Conservation (phyloP, 495 filamentous ascomycete genomes). For the Aspergillus cristatus region DNA sequence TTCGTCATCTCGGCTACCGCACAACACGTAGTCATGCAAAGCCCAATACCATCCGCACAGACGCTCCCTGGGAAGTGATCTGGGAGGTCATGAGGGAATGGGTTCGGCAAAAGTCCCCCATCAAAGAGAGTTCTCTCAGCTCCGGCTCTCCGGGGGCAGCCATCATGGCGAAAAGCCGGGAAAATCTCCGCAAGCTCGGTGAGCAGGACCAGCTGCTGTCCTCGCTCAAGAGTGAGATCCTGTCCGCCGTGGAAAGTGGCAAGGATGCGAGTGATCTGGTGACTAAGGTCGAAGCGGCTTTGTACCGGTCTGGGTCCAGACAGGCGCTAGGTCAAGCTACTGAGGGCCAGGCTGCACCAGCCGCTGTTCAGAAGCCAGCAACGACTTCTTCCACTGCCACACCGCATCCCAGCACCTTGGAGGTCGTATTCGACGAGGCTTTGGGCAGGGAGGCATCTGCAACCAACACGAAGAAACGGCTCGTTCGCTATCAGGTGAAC, state of each 20-base stretch:
- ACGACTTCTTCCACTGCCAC: background rate
- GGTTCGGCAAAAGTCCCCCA: slow-evolving; percentile 63
- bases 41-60: slow-evolving; percentile 79
- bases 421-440: slow-evolving; percentile 72
- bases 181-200: slow-evolving; percentile 12
- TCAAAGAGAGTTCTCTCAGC: slow-evolving; percentile 61
- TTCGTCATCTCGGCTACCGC: slow-evolving; percentile 69
- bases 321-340: slow-evolving; percentile 9
- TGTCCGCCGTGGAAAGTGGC: slow-evolving; percentile 23
- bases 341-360: slow-evolving; percentile 2
- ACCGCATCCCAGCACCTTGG: slow-evolving; percentile 31
- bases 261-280: slow-evolving; percentile 28
- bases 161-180: slow-evolving; percentile 45
- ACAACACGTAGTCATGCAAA: slow-evolving; percentile 79
- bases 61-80: slow-evolving; percentile 78
- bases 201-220: slow-evolving; percentile 17
- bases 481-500: slow-evolving; percentile 80
- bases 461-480: slow-evolving; percentile 35
- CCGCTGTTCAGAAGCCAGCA: no score
- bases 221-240: slow-evolving; percentile 27
- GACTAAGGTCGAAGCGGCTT: slow-evolving; percentile 37
- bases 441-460: slow-evolving; percentile 57
- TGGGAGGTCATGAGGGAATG: slow-evolving; percentile 96
- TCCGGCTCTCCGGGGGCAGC: slow-evolving; percentile 57
- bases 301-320: slow-evolving; percentile 30